phyloP scores from a whole-genome alignment of 2,329 filamentous ascomycete species.

The Hymenoscyphus repandus region DNA sequence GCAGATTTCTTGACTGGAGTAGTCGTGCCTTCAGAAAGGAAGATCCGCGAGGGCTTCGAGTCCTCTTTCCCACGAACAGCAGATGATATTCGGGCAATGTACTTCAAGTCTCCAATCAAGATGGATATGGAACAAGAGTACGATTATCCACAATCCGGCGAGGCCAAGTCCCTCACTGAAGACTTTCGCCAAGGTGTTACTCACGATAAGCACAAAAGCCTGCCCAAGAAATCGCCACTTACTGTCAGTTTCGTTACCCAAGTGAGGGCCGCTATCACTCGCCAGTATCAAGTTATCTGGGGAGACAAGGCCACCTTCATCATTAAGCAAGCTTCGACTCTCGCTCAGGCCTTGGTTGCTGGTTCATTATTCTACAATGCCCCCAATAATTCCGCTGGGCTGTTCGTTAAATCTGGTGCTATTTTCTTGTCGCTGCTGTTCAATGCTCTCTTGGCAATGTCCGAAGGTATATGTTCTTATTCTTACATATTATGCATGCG shows the following conservation, averaged over 20 bases:
- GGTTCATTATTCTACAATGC: slow-evolving; percentile 66
- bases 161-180: slow-evolving; percentile 39
- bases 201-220: slow-evolving; percentile 48
- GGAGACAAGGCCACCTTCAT: slow-evolving; percentile 59
- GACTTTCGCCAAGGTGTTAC: slow-evolving; percentile 49
- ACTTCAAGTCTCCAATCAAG: slow-evolving; percentile 47
- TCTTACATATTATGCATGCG: background rate
- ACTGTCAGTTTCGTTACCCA: slow-evolving; percentile 52
- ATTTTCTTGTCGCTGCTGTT: slow-evolving; percentile 61
- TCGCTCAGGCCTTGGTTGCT: slow-evolving; percentile 55
- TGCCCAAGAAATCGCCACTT: slow-evolving; percentile 49
- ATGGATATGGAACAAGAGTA: slow-evolving; percentile 50
- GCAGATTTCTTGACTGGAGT: slow-evolving; percentile 58
- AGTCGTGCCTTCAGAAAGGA: slow-evolving; percentile 54
- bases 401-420: slow-evolving; percentile 60
- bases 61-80: slow-evolving; percentile 41
- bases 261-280: slow-evolving; percentile 48
- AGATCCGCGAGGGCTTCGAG: slow-evolving; percentile 43
- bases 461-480: slow-evolving; percentile 39
- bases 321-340: slow-evolving; percentile 54
- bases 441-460: slow-evolving; percentile 57
- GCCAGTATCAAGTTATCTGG: slow-evolving; percentile 62
- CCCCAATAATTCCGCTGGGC: slow-evolving; percentile 48
- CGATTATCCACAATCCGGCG: slow-evolving; percentile 46
- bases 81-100: slow-evolving; percentile 40